Evolutionary conservation across 2,329 filamentous ascomycete species (phyloP), one percentile per base, ranked within the genome.

Genomic region (Colletotrichum sp.): DNA sequence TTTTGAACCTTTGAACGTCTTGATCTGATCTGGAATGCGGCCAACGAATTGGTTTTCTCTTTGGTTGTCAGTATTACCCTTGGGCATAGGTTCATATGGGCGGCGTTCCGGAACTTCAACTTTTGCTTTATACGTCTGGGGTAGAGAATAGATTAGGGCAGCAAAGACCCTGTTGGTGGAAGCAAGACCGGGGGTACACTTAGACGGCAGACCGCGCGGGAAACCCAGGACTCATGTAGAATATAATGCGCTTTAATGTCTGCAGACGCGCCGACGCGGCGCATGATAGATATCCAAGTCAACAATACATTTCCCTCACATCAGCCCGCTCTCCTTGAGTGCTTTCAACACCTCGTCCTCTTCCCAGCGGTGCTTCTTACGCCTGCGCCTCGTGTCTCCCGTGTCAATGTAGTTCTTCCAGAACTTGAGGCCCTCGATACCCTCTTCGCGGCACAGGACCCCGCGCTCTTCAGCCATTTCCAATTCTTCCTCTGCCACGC

Each of bases 381-480:
- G 80, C 80, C 57, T 82, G 81, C 78, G 79, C 77, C 49, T 81
- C 71, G 78, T 80, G 28, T 83, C 87, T 1, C 87, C 88, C 0
- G 85, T 88, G 69, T 89, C 87, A 72, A 92, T 91, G 74, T 88
- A 90, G 81, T 99, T 99, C 85, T 95, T 93, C 97, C 97, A 99
- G 84, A 98, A 99, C 81, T 94, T 94, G 63, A 98, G 88, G 0
- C 97, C 97, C 83, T 98, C 96, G 16, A 99, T 92, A 6, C 95
- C 94, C 81, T 98, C 96, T 83, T 99, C 97, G 64, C 97, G 93
- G 83, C 96, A 99, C 24, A 99, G 84, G 4, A 93, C 92, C 0
- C 97, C 97, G 72, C 91, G 92, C 83, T 99, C 96, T 84, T 99
- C 97, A 0, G 96, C 96, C 96, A 99, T 98, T 83, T 98, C 95